Percentiles rank a stretch among this genome's conserved stretches.
phyloP scores from a whole-genome alignment of 805 yeast genomes.

The Candida incommunis region DNA sequence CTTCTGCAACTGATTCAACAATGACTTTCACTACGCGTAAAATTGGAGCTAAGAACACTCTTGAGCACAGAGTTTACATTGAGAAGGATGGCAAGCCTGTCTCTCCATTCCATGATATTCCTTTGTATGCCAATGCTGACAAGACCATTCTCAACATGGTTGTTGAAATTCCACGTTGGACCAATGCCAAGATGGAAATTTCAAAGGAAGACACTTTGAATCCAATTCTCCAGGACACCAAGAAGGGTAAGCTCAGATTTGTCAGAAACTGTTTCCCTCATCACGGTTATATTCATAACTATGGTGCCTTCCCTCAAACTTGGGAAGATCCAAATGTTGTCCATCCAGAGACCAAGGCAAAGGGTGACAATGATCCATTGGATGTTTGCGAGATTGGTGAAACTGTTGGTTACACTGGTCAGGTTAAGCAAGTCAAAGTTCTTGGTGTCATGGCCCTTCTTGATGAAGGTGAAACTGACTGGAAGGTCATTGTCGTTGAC shows the following conservation, averaged over 20 bases:
- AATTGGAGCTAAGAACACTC: conserved; percentile 89
- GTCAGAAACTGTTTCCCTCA: conserved; percentile 98
- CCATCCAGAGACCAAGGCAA: conserved; percentile 32
- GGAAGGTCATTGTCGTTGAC: conserved; percentile 90
- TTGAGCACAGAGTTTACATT: conserved; percentile 81
- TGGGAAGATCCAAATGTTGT: conserved; percentile 85
- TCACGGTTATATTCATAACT: conserved; percentile 96
- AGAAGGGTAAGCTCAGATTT: conserved; percentile 90
- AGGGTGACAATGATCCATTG: conserved; percentile 90
- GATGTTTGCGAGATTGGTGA: conserved; percentile 88
- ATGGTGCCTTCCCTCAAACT: conserved; percentile 98
- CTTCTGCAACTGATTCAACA: conserved; percentile 10
- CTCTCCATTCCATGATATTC: conserved; percentile 91
- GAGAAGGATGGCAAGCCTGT: conserved; percentile 90
- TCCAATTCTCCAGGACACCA: conserved; percentile 94
- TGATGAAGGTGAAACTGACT: conserved; percentile 96
- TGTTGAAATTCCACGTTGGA: conserved; percentile 98
- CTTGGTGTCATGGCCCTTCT: conserved; percentile 89
- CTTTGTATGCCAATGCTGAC: conserved; percentile 86
- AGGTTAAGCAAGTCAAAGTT: conserved; percentile 77
- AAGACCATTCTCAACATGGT: conserved; percentile 79
- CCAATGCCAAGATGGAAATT: conserved; percentile 93
- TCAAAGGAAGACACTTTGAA: conserved; percentile 70
- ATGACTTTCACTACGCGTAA: conserved; percentile 70
- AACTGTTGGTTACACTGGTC: conserved; percentile 43